Percentiles rank a stretch among this genome's conserved stretches.
Conservation (phyloP, 768 basidiomycete genomes). For the Amyloporia xantha region DNA sequence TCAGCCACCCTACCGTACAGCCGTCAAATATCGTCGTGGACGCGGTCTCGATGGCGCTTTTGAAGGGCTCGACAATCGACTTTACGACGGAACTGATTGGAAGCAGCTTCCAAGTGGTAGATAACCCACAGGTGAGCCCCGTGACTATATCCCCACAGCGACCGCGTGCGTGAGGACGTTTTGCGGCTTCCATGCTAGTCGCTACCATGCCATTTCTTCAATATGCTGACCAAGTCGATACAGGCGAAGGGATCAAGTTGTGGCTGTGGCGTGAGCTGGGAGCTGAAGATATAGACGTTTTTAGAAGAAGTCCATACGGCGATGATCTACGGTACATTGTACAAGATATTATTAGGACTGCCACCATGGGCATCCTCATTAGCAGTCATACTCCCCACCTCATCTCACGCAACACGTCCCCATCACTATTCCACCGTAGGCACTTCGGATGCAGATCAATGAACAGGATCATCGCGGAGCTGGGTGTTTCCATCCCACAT, state of each 20-base stretch:
- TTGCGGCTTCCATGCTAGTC: background rate
- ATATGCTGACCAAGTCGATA: background rate
- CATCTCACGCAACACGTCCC: too few species aligned
- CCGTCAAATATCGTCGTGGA: constrained; percentile 82
- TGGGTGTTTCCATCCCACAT: too few species aligned
- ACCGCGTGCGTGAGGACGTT: background rate
- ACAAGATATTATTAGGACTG: too few species aligned
- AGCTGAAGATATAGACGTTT: constrained; percentile 47
- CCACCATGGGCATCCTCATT: too few species aligned
- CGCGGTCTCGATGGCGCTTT: constrained; percentile 71
- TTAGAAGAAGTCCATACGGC: background rate
- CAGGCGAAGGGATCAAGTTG: constrained; percentile 84
- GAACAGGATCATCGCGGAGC: too few species aligned
- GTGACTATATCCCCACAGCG: background rate
- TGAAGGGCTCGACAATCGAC: constrained; percentile 87
- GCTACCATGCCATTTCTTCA: background rate
- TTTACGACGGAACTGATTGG: constrained; percentile 94
- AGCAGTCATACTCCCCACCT: too few species aligned
- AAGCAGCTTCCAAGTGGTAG: constrained; percentile 73
- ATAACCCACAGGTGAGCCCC: constrained; percentile 69
- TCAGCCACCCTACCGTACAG: constrained; percentile 61
- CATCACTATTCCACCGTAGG: too few species aligned
- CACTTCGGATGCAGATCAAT: too few species aligned
- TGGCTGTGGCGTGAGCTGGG: constrained; percentile 96
- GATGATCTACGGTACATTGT: background rate